Evolutionary conservation across 2,329 filamentous ascomycete genomes (phyloP), one percentile per base, ranked within the genome.

Genomic region (Diaporthe australafricana): DNA sequence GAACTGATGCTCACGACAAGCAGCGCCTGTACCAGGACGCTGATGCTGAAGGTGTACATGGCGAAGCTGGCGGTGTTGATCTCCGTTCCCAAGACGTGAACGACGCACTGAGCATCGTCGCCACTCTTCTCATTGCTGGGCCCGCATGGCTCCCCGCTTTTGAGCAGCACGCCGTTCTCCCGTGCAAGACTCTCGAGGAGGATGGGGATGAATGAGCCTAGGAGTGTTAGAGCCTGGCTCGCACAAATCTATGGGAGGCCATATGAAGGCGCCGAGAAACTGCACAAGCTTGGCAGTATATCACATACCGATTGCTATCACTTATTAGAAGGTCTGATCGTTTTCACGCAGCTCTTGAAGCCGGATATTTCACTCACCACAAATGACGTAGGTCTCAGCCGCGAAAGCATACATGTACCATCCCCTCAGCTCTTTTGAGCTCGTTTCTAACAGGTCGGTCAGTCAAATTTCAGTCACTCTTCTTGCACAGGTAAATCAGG

Each of bases 401-500:
- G 96, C 96, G 87, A 97, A 98, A 52, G 93, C 93, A 85, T 98
- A 98, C 80, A 93, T 92, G 83, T 98, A 99, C 94, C 97, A 99
- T 77, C 96, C 96, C 48, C 91, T 87, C 73, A 98, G 88, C 87
- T 99, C 96, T 82, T 93, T 96, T 77, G 84, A 85, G 81, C 94
- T 98, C 12, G 96, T 98, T 70, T 93, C 72, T 73, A 20, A 17
- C 16, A 40, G n/a, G n/a, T n/a, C n/a, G n/a, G n/a, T n/a, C n/a
- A 47, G 14, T 50, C n/a, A 30, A 53, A 32, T 25, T 52, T 38
- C 69, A 66, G 45, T 30, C 27, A 38, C 14, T 42, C 8, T 30
- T 42, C 8, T 8, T 52, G 20, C 32, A 42, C 3, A 8, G 16
- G 22, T 5, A 48, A 25, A 12, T 9, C 1, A 52, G 27, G 40